phyloP scores from a whole-genome alignment of 2,329 filamentous ascomycete species.

The Huntiella bhutanensis region DNA sequence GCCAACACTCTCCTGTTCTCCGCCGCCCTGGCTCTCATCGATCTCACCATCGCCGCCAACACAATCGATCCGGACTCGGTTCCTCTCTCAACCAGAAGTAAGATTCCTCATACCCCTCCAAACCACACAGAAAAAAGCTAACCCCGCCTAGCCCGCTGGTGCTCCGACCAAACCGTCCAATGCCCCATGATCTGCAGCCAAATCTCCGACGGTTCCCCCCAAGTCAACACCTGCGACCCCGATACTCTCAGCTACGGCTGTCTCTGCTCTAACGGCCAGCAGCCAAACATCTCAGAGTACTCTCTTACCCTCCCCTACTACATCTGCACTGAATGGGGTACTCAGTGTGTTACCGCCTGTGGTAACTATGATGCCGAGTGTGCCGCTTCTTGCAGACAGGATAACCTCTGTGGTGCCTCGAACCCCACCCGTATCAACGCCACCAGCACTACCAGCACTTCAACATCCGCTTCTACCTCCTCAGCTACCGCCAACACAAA shows the following conservation, averaged over 20 bases:
- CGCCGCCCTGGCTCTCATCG: slow-evolving; percentile 32
- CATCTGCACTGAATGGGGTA: slow-evolving; percentile 52
- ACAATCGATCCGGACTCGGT: slow-evolving; percentile 44
- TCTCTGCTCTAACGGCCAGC: slow-evolving; percentile 45
- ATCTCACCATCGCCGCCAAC: slow-evolving; percentile 36
- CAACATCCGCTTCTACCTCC: slow-evolving; percentile 17
- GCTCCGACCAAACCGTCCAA: slow-evolving; percentile 37
- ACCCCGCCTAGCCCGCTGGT: slow-evolving; percentile 38
- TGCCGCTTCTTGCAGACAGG: slow-evolving; percentile 36
- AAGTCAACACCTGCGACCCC: slow-evolving; percentile 47
- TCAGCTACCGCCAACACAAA: not conserved
- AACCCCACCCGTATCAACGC: slow-evolving; percentile 42
- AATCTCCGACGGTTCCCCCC: slow-evolving; percentile 28
- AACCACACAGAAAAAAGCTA: not conserved
- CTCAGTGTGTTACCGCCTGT: slow-evolving; percentile 45
- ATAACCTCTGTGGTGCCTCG: slow-evolving; percentile 56
- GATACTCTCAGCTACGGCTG: slow-evolving; percentile 48
- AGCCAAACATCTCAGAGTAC: slow-evolving; percentile 59
- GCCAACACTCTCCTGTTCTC: slow-evolving; percentile 16
- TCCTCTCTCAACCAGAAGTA: slow-evolving; percentile 30
- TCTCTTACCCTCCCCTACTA: slow-evolving; percentile 62
- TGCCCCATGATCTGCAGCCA: slow-evolving; percentile 61
- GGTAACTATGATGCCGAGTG: slow-evolving; percentile 35
- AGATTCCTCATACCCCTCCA: slow-evolving; percentile 15
- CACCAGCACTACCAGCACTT: slow-evolving; percentile 23